Percentiles rank a stretch among this genome's conserved stretches.
Evolutionary conservation across 2,329 filamentous ascomycete species (phyloP).

Genomic region (Talaromyces pinophilus): DNA sequence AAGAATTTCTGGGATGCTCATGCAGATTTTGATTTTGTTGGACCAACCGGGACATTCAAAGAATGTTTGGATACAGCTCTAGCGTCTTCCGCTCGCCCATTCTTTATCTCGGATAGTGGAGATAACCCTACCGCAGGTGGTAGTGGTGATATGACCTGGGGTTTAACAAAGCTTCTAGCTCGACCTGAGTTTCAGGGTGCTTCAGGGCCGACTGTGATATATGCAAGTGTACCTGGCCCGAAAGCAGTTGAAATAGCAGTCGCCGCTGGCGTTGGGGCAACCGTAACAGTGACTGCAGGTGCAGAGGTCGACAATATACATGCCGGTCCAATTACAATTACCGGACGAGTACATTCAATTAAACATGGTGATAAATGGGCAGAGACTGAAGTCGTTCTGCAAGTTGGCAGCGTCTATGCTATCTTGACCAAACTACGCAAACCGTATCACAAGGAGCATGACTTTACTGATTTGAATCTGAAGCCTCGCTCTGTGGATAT

Average conservation of each 20-base stretch:
- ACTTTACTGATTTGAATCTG: slow-evolving; percentile 54
- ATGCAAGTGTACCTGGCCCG: slow-evolving; percentile 55
- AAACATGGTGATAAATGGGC: slow-evolving; percentile 55
- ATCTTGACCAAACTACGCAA: slow-evolving; percentile 57
- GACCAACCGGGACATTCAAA: slow-evolving; percentile 51
- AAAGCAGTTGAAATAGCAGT: slow-evolving; percentile 47
- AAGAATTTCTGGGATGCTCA: slow-evolving; percentile 52
- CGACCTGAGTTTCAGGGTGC: slow-evolving; percentile 48
- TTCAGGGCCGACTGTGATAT: slow-evolving; percentile 50
- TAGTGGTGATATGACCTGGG: slow-evolving; percentile 58
- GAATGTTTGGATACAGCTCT: slow-evolving; percentile 53
- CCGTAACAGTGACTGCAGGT: slow-evolving; percentile 55
- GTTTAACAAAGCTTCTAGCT: slow-evolving; percentile 48
- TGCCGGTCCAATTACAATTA: slow-evolving; percentile 53
- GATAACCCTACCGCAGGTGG: slow-evolving; percentile 60
- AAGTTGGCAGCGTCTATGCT: slow-evolving; percentile 53
- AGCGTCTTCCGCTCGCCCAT: slow-evolving; percentile 45
- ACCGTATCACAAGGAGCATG: slow-evolving; percentile 56
- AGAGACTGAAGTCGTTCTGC: slow-evolving; percentile 51
- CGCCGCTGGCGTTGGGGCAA: slow-evolving; percentile 50
- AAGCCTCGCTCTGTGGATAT: slow-evolving; percentile 51
- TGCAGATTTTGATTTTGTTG: slow-evolving; percentile 55
- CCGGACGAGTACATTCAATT: slow-evolving; percentile 53
- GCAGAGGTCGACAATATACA: slow-evolving; percentile 54
- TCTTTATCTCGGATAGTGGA: slow-evolving; percentile 58